Evolutionary conservation across 1,139 yeast species (phyloP).

Genomic region (Blastobotrys niveus): DNA sequence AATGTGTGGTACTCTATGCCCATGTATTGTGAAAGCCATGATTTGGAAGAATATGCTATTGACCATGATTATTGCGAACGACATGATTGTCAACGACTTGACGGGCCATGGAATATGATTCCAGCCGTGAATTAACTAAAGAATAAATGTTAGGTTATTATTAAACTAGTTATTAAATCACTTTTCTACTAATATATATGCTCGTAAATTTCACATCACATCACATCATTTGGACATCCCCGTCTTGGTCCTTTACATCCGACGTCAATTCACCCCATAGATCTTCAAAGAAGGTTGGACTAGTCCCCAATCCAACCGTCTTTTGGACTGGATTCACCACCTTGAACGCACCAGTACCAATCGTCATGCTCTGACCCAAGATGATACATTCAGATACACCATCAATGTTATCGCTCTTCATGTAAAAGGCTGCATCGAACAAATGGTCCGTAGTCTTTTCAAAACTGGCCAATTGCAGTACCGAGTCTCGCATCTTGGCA

Average conservation of each 20-base stretch:
- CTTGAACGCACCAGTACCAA: conserved; percentile 96
- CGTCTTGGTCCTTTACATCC: neutral
- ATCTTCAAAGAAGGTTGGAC: conserved; percentile 29
- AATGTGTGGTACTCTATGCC: conserved; percentile 8
- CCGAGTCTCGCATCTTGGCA: conserved; percentile 98
- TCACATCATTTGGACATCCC: neutral
- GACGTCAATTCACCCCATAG: conserved; percentile 18
- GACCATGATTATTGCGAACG: conserved; percentile 3
- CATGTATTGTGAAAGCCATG: conserved; percentile 8
- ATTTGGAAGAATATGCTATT: conserved; percentile 10
- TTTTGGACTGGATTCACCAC: conserved; percentile 39
- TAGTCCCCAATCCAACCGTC: conserved; percentile 16
- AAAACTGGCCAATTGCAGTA: conserved; percentile 90
- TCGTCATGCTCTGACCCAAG: conserved; percentile 93
- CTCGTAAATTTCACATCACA: neutral
- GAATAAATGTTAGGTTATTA: neutral
- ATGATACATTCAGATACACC: conserved; percentile 98
- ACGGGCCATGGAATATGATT: conserved; percentile 12
- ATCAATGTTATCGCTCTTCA: conserved; percentile 92
- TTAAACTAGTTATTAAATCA: neutral
- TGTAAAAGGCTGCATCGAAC: conserved; percentile 96
- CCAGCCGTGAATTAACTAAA: neutral
- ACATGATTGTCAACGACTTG: neutral
- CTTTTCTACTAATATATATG: neutral
- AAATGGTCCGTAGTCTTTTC: conserved; percentile 98